Evolutionary conservation across 2,329 filamentous ascomycete genomes (phyloP).

Genomic region (Neonectria coccinea): DNA sequence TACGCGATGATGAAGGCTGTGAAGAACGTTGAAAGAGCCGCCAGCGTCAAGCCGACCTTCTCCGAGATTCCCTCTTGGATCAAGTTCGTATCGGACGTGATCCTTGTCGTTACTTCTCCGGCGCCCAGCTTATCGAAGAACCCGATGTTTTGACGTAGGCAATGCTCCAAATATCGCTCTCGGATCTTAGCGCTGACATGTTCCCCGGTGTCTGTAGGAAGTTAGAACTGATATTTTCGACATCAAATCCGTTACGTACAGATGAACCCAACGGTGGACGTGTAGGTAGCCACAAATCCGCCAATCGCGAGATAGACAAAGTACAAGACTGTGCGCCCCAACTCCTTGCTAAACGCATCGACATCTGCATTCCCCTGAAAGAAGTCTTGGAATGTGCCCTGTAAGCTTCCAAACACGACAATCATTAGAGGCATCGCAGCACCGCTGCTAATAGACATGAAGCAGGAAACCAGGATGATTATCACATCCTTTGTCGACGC

Average conservation of each 20-base stretch:
- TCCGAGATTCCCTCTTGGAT: constrained; percentile 88
- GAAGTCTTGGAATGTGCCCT: constrained; percentile 74
- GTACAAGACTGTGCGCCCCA: constrained; percentile 69
- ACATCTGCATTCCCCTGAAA: constrained; percentile 59
- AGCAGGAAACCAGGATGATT: constrained; percentile 66
- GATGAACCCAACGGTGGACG: constrained; percentile 87
- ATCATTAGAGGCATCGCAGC: constrained; percentile 80
- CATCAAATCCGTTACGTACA: constrained; percentile 49
- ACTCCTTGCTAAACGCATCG: constrained; percentile 65
- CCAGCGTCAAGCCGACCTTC: constrained; percentile 78
- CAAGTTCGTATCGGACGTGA: constrained; percentile 86
- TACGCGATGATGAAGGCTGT: constrained; percentile 86
- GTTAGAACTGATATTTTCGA: constrained; percentile 3
- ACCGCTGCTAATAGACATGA: constrained; percentile 74
- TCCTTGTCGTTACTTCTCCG: constrained; percentile 55
- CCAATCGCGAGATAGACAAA: constrained; percentile 83
- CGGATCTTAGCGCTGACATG: constrained; percentile 55
- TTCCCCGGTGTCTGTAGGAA: constrained; percentile 27
- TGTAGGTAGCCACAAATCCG: constrained; percentile 78
- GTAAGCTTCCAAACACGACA: constrained; percentile 77
- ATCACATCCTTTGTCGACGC: constrained; percentile 69
- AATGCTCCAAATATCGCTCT: constrained; percentile 57
- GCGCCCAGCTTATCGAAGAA: constrained; percentile 58
- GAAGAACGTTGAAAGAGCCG: constrained; percentile 78
- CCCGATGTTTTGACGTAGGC: constrained; percentile 61